phyloP scores from a whole-genome alignment of 1,284 basidiomycete species.

The Coniferiporia weirii region DNA sequence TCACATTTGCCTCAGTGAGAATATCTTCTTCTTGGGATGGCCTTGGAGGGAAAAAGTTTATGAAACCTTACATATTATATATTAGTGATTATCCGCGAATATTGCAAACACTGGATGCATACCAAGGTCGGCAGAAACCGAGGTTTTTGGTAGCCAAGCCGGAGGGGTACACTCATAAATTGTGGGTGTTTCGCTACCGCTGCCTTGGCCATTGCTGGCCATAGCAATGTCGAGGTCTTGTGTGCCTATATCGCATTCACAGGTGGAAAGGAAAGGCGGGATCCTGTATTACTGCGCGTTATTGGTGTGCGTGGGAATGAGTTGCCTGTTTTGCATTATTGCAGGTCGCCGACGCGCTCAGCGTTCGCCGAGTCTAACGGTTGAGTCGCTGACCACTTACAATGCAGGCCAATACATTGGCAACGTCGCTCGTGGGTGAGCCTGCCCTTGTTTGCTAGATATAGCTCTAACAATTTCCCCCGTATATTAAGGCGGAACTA shows the following conservation, averaged over 20 bases:
- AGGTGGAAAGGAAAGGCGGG: neutral
- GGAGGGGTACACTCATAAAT: conserved; percentile 68
- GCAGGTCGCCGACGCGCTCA: neutral
- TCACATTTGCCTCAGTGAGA: conserved; percentile 72
- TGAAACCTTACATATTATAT: conserved; percentile 55
- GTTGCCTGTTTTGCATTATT: neutral
- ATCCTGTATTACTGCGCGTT: neutral
- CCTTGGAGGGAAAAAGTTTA: conserved; percentile 81
- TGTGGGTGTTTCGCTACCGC: conserved; percentile 33
- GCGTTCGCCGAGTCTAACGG: neutral
- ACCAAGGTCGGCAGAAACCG: conserved; percentile 66
- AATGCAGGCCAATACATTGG: conserved; percentile 2
- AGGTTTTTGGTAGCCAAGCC: conserved; percentile 62
- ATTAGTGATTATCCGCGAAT: neutral
- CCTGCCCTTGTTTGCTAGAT: neutral
- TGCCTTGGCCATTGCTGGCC: conserved; percentile 9
- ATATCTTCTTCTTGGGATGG: conserved; percentile 83
- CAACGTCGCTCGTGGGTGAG: conserved; percentile 2
- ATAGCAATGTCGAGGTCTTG: conserved; percentile 1
- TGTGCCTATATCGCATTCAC: neutral
- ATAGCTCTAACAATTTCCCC: neutral
- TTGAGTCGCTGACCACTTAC: neutral
- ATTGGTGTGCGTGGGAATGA: neutral
- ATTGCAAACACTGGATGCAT: conserved; percentile 1
- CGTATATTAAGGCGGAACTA: conserved; percentile 5